Conservation (phyloP, 306 rosid species). For the Trifolium subterraneum region DNA sequence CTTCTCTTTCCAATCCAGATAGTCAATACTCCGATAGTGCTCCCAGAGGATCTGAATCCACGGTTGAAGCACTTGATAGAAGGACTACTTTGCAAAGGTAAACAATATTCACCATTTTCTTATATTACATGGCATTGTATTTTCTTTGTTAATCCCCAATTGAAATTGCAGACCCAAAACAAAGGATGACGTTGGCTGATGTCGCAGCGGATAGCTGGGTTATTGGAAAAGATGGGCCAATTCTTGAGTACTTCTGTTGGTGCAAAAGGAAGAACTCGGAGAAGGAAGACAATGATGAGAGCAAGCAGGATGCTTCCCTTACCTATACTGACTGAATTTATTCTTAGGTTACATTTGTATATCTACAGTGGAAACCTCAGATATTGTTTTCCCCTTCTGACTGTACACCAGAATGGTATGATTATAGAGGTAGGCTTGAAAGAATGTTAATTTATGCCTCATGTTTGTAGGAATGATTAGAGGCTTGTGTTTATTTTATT, state of each 20-base stretch:
- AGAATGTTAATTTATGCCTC: slow-evolving; percentile 31
- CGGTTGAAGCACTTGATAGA: slow-evolving; percentile 67
- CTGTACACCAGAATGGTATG: slow-evolving; percentile 6
- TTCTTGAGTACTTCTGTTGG: slow-evolving; percentile 81
- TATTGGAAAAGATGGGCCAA: slow-evolving; percentile 78
- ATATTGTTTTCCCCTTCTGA: neutral
- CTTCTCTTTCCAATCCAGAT: slow-evolving; percentile 84
- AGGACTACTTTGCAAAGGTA: slow-evolving; percentile 93
- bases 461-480: slow-evolving; percentile 24
- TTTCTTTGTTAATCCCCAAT: neutral
- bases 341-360: slow-evolving; percentile 47
- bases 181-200: slow-evolving; percentile 69
- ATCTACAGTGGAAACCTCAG: slow-evolving; percentile 44
- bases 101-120: neutral
- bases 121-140: neutral
- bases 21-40: slow-evolving; percentile 72
- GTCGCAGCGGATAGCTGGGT: slow-evolving; percentile 81
- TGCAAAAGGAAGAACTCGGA: slow-evolving; percentile 67
- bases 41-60: slow-evolving; percentile 78
- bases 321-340: slow-evolving; percentile 45
- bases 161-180: slow-evolving; percentile 70
- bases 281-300: slow-evolving; percentile 51
- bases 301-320: slow-evolving; percentile 43
- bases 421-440: slow-evolving; percentile 5
- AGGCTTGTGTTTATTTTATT: slow-evolving; percentile 1